phyloP scores from a whole-genome alignment of 129 eudicot species.

The Flaveria trinervia region DNA sequence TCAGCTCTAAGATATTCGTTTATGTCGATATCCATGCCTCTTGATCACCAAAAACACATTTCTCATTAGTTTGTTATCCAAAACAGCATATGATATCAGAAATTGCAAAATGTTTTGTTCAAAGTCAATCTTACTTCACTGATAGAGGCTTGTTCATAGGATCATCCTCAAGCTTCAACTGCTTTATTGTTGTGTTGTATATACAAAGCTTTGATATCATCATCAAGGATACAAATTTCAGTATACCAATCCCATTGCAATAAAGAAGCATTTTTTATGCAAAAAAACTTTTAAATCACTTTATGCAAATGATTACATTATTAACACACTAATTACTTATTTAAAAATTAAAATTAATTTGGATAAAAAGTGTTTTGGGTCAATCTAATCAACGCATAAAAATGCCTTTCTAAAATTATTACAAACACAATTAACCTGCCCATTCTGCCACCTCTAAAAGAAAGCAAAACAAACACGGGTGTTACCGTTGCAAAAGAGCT shows the following conservation, averaged over 20 bases:
- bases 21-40: conserved; percentile 19
- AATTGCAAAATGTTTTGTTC: conserved; percentile 8
- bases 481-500: conserved; percentile 42
- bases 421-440: background rate
- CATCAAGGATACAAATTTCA: conserved; percentile 30
- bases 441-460: conserved; percentile 7
- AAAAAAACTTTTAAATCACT: too few relatives aligned
- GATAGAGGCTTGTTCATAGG: conserved; percentile 13
- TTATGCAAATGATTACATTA: too few relatives aligned
- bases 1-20: conserved; percentile 35
- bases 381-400: background rate
- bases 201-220: conserved; percentile 40
- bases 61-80: conserved; percentile 12
- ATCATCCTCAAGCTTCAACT: conserved; percentile 33
- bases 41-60: conserved; percentile 20
- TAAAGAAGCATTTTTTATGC: background rate
- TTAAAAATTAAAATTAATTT: background rate
- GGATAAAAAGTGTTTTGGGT: background rate
- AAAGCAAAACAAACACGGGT: background rate
- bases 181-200: conserved; percentile 34
- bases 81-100: conserved; percentile 8
- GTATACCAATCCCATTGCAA: conserved; percentile 1
- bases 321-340: too few relatives aligned
- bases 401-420: background rate
- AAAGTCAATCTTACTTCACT: conserved; percentile 35